Conservation (phyloP, 768 basidiomycete genomes). For the Kwoniella sp. region DNA sequence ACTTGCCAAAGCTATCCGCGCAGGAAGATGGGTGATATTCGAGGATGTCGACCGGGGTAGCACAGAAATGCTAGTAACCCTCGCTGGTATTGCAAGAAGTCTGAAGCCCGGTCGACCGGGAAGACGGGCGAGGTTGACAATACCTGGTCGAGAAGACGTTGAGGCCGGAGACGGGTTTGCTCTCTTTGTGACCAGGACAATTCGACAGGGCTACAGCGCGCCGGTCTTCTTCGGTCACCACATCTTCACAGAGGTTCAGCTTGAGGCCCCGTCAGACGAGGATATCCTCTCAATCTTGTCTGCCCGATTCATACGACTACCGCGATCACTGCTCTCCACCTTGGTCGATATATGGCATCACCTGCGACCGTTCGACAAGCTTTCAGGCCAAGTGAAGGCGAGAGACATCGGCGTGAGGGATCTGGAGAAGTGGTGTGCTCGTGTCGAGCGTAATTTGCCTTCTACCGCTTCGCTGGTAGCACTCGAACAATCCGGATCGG, state of each 20-base stretch:
- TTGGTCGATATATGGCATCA: slow-evolving; percentile 68
- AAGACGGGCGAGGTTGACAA: slow-evolving; percentile 57
- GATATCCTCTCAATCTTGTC: slow-evolving; percentile 71
- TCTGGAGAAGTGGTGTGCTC: slow-evolving; percentile 73
- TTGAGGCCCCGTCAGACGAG: slow-evolving; percentile 60
- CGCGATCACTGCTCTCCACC: slow-evolving; percentile 54
- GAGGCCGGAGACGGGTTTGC: slow-evolving; percentile 74
- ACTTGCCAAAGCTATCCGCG: slow-evolving; percentile 77
- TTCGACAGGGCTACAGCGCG: slow-evolving; percentile 58
- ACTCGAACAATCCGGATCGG: slow-evolving; percentile 25
- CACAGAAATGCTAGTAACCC: slow-evolving; percentile 77
- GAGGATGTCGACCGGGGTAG: slow-evolving; percentile 89
- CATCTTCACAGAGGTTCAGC: slow-evolving; percentile 68
- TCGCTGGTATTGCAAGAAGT: slow-evolving; percentile 74
- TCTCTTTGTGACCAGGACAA: slow-evolving; percentile 73
- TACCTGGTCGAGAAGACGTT: slow-evolving; percentile 70
- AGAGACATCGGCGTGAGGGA: slow-evolving; percentile 64
- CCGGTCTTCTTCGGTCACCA: slow-evolving; percentile 79
- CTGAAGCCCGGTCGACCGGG: slow-evolving; percentile 67
- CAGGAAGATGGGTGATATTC: slow-evolving; percentile 88
- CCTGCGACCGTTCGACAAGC: slow-evolving; percentile 48
- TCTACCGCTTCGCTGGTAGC: slow-evolving; percentile 49
- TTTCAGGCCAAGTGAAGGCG: slow-evolving; percentile 33
- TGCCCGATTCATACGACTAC: slow-evolving; percentile 63
- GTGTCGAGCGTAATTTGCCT: slow-evolving; percentile 64